These are phyloP conservation scores for Clonostachys rosea DNA, from an alignment of 2,329 filamentous ascomycete genomes.

Conservation along the genomic window DNA sequence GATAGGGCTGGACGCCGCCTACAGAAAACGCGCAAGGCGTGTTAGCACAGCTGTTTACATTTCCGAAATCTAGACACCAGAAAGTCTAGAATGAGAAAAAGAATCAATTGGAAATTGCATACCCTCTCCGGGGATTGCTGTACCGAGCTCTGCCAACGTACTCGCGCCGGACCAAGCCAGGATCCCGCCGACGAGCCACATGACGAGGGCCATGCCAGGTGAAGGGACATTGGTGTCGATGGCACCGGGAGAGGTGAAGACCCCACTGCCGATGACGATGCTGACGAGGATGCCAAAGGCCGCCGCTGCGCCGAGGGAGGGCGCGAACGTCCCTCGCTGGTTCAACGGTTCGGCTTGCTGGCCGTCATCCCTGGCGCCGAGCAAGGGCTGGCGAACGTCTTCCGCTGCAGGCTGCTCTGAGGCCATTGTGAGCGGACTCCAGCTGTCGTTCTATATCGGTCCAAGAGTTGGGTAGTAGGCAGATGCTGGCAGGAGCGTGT, in stretches of 20 bases:
- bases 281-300: conserved; percentile 57
- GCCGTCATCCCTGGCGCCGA: not conserved
- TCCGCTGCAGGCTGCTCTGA: not conserved
- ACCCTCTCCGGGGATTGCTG: conserved; percentile 57
- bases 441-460: no score
- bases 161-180: conserved; percentile 61
- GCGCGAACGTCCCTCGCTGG: conserved; percentile 22
- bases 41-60: not conserved
- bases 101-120: conserved; percentile 9
- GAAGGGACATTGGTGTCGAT: conserved; percentile 62
- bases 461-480: no score
- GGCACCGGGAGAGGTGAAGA: conserved; percentile 60
- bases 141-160: conserved; percentile 59
- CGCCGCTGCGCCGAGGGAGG: conserved; percentile 40
- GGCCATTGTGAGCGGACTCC: no score
- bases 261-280: conserved; percentile 60
- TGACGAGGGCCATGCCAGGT: conserved; percentile 49
- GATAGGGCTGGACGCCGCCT: conserved; percentile 59
- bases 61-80: not conserved
- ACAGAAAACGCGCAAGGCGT: not conserved
- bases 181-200: conserved; percentile 58
- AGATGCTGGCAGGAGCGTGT: no score
- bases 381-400: not conserved
- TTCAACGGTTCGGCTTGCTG: not conserved
- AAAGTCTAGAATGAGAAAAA: not conserved